Base-by-base conservation (phyloP, 2,329 filamentous ascomycete genomes). In the Botrytis tulipae region DNA sequence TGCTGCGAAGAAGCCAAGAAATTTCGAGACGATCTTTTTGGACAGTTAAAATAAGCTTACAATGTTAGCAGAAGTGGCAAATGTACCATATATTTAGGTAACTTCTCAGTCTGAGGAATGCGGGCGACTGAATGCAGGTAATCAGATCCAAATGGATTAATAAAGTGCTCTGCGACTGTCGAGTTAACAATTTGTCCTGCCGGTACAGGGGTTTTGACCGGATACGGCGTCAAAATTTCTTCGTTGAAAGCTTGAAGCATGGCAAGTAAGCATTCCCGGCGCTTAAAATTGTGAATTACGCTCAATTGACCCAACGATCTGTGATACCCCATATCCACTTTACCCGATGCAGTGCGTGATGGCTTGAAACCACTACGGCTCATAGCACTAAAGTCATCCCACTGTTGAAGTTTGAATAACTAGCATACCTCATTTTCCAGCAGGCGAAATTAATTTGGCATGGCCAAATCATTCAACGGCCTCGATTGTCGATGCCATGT, bases 191-290 rank as follows among this genome's bases (percentile, higher is more conserved):
- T 48, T 32, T 48, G 22, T 69, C 42, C 16, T 69, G 48, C 10
- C 54, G 48, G 63, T 67, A 67, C 32, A 67, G 44, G 44, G 44
- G 16, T 51, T 67, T 67, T 40, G 44, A 67, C 63, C 20, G 48
- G 9, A 67, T 29, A 37, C 63, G 22, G 63, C 63, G 44, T 67
- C 44, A 51, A 51, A 67, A 22, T 7, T 20, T 20, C 46, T 51
- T 40, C 1, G 29, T 20, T 51, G 63, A 67, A 51, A 51, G 44
- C 32, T 67, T 67, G 63, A 67, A 14, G 37, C 40, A 32, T 63
- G 61, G 61, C 37, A 63, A 44, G 61, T n/a, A 63, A 63, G 40
- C 37, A 63, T 63, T 63, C 37, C 61, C 37, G 61, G 40, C 61
- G 61, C 37, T 63, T 63, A 42, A 42, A 29, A 42, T 44, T 40